A percentile compares a stretch with the other conserved stretches of the same genome.
phyloP scores from a whole-genome alignment of 2,329 filamentous ascomycete species.

The Paecilomyces sp. region DNA sequence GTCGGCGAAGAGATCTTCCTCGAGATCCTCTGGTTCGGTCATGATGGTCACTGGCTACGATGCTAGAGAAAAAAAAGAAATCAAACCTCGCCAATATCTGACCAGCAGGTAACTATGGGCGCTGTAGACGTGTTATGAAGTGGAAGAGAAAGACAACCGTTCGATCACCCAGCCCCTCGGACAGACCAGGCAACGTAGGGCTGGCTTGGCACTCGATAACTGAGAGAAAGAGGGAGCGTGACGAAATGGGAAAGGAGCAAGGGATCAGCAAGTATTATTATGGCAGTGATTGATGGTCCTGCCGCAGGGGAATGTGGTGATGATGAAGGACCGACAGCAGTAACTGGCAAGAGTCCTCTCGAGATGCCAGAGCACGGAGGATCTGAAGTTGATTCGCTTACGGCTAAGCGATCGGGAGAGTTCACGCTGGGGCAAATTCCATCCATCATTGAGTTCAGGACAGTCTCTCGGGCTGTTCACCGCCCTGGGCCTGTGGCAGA shows the following conservation, averaged over 20 bases:
- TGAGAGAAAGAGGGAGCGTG: background rate
- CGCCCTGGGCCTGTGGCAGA: background rate
- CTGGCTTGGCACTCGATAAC: background rate
- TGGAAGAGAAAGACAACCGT: background rate
- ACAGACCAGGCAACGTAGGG: background rate
- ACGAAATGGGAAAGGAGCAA: background rate
- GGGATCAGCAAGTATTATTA: background rate
- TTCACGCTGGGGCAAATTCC: background rate
- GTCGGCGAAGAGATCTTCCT: slow-evolving; percentile 93
- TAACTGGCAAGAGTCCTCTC: background rate
- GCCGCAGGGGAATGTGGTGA: background rate
- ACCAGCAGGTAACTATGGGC: background rate
- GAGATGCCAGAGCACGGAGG: background rate
- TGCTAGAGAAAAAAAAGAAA: slow-evolving; percentile 1
- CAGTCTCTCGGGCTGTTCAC: background rate
- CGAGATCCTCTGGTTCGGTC: slow-evolving; percentile 74
- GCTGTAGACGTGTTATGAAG: background rate
- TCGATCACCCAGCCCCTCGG: background rate
- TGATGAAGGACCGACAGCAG: background rate
- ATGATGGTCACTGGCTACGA: slow-evolving; percentile 42
- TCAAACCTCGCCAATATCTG: background rate
- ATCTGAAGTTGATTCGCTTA: background rate
- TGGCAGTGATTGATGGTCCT: background rate
- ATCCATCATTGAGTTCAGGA: background rate
- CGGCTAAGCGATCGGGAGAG: background rate